These are phyloP conservation scores for Penicillium alfredii DNA, from an alignment of 495 filamentous ascomycete species.

Conservation along the genomic window DNA sequence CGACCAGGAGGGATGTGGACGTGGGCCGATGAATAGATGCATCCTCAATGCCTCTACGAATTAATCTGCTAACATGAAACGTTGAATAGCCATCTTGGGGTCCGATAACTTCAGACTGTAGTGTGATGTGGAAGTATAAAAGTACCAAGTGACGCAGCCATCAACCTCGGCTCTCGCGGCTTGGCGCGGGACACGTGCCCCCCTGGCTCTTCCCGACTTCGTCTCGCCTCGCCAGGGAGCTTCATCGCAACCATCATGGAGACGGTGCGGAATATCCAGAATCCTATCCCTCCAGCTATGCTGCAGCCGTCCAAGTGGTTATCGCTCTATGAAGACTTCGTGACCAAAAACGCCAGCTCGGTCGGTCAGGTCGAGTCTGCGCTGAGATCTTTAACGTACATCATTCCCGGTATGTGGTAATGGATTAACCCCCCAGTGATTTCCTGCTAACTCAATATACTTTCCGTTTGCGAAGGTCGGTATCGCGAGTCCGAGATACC, in stretches of 20 bases:
- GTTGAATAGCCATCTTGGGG: too few species aligned
- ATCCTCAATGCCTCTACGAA: too few species aligned
- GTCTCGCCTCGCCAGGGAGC: too few species aligned
- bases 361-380: slow-evolving; percentile 92
- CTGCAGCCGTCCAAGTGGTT: slow-evolving; percentile 68
- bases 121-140: too few species aligned
- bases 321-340: slow-evolving; percentile 79
- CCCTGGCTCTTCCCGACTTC: slow-evolving; percentile 13
- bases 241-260: slow-evolving; percentile 32
- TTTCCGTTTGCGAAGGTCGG: slow-evolving; percentile 64
- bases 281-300: slow-evolving; percentile 28
- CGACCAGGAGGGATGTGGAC: slow-evolving; percentile 65
- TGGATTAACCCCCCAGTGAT: not conserved
- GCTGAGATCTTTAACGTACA: slow-evolving; percentile 85
- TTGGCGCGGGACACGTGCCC: slow-evolving; percentile 14
- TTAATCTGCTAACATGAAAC: too few species aligned
- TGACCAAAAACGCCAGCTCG: slow-evolving; percentile 86
- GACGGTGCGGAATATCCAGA: slow-evolving; percentile 24
- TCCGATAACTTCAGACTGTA: too few species aligned
- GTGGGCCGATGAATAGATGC: slow-evolving; percentile 69
- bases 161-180: slow-evolving; percentile 18
- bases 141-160: slow-evolving; percentile 3
- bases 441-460: not conserved
- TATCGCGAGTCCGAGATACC: slow-evolving; percentile 91
- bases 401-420: slow-evolving; percentile 68